Evolutionary conservation across 257 asterid species (phyloP).

Genomic region (Cynanchum wilfordii): DNA sequence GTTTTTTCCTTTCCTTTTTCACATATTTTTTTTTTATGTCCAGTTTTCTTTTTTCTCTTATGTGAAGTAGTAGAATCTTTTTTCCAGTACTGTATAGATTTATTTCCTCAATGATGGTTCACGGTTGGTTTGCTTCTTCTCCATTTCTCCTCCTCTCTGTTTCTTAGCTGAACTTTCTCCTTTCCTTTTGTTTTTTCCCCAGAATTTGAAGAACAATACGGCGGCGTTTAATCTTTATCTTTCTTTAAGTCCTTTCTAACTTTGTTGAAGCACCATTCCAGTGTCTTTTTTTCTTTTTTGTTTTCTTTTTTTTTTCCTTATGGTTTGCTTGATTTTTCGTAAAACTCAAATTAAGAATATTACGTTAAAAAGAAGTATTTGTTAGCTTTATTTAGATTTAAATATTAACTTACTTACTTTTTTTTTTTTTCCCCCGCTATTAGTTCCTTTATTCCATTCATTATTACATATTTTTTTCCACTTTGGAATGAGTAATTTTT

Average conservation of each 20-base stretch:
- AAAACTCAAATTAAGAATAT: not conserved
- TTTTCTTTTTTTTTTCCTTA: too few species aligned
- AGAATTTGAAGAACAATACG: not conserved
- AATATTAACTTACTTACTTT: too few species aligned
- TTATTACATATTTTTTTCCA: not conserved
- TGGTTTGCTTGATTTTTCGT: not conserved
- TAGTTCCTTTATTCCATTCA: not conserved
- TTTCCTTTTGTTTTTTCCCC: not conserved
- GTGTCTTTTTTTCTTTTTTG: not conserved
- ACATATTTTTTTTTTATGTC: not conserved
- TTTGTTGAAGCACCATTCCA: not conserved
- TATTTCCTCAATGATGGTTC: not conserved
- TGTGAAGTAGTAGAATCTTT: not conserved
- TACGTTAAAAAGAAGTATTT: not conserved
- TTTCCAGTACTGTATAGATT: not conserved
- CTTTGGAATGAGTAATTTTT: not conserved
- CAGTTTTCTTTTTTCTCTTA: not conserved
- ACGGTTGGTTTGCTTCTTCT: not conserved
- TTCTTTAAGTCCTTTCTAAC: not conserved
- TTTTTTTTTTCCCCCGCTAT: not conserved
- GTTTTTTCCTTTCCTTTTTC: not conserved
- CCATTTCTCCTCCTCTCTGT: not conserved
- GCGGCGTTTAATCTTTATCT: not conserved
- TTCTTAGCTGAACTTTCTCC: not conserved
- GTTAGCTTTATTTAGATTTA: too few species aligned